Evolutionary conservation across 1,284 basidiomycete genomes (phyloP).

Genomic region (Trichosporon ovoides): DNA sequence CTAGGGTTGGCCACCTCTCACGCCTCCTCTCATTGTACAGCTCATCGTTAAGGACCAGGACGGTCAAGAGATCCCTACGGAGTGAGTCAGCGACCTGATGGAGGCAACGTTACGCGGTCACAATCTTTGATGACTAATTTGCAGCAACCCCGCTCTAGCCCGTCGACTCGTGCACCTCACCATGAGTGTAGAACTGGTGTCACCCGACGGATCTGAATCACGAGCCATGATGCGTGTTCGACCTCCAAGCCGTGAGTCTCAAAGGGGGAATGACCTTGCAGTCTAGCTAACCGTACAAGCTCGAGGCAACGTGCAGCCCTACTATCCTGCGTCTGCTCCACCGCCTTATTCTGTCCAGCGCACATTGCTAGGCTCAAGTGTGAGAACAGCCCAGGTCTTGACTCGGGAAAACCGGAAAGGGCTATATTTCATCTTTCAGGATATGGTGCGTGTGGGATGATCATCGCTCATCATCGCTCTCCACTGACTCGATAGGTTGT

Average conservation of each 20-base stretch:
- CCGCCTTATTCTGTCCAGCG: conserved; percentile 21
- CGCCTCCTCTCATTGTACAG: conserved; percentile 19
- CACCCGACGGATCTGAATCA: conserved; percentile 13
- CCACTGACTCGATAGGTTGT: conserved; percentile 17
- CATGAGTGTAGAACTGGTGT: conserved; percentile 21
- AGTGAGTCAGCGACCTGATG: no score
- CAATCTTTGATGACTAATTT: no score
- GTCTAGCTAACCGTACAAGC: conserved; percentile 6
- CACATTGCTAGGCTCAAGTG: conserved; percentile 17
- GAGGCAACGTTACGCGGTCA: no score
- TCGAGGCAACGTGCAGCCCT: conserved; percentile 19
- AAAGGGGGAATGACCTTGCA: no score
- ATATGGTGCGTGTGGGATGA: conserved; percentile 15
- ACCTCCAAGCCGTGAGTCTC: conserved; percentile 17
- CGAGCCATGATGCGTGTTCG: conserved; percentile 21
- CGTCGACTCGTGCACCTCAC: conserved; percentile 19
- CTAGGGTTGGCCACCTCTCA: conserved; percentile 22
- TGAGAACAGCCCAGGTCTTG: conserved; percentile 17
- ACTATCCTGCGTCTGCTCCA: conserved; percentile 20
- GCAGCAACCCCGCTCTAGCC: conserved; percentile 18
- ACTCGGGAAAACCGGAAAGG: conserved; percentile 18
- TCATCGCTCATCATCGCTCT: background rate
- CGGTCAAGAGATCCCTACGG: conserved; percentile 14
- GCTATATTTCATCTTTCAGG: conserved; percentile 21
- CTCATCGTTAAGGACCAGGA: conserved; percentile 17